phyloP scores from a whole-genome alignment of 2,329 filamentous ascomycete species.

The Pseudogymnoascus sp. region DNA sequence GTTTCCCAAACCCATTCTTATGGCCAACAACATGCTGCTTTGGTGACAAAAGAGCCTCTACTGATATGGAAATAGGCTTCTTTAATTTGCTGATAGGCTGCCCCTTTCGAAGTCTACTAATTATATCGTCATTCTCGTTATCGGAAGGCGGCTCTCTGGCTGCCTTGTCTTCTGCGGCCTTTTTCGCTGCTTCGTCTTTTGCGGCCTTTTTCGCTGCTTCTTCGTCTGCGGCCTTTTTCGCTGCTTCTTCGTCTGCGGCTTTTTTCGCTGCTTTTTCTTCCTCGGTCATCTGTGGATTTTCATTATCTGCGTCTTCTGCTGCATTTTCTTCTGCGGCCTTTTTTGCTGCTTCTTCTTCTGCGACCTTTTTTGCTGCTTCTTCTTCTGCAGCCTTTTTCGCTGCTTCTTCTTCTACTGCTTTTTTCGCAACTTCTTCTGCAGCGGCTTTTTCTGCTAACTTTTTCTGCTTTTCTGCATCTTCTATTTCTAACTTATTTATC shows the following conservation, averaged over 20 bases:
- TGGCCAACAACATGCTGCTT: constrained; percentile 6
- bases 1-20: constrained; percentile 11
- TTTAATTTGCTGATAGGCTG: constrained; percentile 3
- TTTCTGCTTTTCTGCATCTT: too few species aligned
- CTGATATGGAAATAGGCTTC: constrained; percentile 5
- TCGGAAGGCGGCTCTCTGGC: neutral
- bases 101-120: constrained; percentile 7
- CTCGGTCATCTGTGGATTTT: neutral
- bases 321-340: neutral
- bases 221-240: neutral
- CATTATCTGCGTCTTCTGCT: neutral
- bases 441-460: too few species aligned
- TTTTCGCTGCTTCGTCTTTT: neutral
- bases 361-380: neutral
- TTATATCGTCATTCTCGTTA: constrained; percentile 2
- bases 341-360: neutral
- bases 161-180: neutral
- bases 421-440: neutral
- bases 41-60: neutral
- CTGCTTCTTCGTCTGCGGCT: constrained; percentile 2
- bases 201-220: neutral
- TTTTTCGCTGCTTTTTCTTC: neutral
- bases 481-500: too few species aligned
- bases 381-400: neutral
- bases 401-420: neutral